Evolutionary conservation across 2,329 filamentous ascomycete species (phyloP).

Genomic region (Pseudogymnoascus sp.): DNA sequence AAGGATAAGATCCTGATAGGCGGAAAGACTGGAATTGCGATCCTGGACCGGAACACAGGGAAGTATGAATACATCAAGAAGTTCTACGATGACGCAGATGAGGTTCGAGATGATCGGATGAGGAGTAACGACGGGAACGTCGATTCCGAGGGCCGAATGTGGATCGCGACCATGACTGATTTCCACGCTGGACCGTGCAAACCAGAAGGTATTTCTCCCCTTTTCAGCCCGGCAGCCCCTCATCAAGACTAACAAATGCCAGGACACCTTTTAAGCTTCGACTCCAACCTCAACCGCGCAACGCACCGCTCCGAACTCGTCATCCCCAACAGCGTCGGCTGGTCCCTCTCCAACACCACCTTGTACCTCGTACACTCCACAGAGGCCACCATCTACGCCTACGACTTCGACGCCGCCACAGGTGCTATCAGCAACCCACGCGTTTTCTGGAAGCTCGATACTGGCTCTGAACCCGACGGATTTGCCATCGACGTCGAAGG

Average conservation of each 20-base stretch:
- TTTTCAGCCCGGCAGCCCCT: background rate
- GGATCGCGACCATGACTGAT: slow-evolving; percentile 83
- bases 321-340: slow-evolving; percentile 81
- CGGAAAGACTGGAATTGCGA: slow-evolving; percentile 75
- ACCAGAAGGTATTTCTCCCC: slow-evolving; percentile 26
- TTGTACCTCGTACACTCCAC: slow-evolving; percentile 74
- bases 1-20: slow-evolving; percentile 64
- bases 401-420: slow-evolving; percentile 61
- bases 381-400: slow-evolving; percentile 61
- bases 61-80: slow-evolving; percentile 46
- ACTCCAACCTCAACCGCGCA: slow-evolving; percentile 51
- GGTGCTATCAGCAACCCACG: slow-evolving; percentile 62
- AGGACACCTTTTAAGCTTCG: slow-evolving; percentile 70
- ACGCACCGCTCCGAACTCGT: slow-evolving; percentile 57
- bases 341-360: slow-evolving; percentile 63
- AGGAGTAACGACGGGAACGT: slow-evolving; percentile 76
- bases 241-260: slow-evolving; percentile 12
- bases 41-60: slow-evolving; percentile 58
- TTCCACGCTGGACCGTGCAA: slow-evolving; percentile 38
- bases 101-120: slow-evolving; percentile 47
- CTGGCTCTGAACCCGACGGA: slow-evolving; percentile 68
- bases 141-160: slow-evolving; percentile 74
- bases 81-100: slow-evolving; percentile 35
- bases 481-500: slow-evolving; percentile 78
- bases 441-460: slow-evolving; percentile 53